phyloP scores from a whole-genome alignment of 257 asterid species.

The Parsonsia alboflavescens region DNA sequence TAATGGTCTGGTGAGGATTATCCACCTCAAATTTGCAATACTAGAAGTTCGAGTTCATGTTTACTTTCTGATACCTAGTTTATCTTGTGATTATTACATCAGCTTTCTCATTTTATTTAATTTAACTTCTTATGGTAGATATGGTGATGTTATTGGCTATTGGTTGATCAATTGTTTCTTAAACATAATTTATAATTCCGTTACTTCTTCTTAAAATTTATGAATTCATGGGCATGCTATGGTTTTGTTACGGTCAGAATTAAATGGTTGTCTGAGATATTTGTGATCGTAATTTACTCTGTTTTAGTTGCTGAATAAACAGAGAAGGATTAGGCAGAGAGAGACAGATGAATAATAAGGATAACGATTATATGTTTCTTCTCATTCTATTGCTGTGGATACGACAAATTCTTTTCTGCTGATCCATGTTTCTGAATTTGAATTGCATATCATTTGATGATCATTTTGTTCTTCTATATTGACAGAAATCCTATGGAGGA shows the following conservation, averaged over 20 bases:
- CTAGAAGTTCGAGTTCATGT: background rate
- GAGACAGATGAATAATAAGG: background rate
- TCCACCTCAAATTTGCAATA: background rate
- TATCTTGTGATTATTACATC: background rate
- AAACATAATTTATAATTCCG: background rate
- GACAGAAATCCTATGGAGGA: constrained; percentile 40
- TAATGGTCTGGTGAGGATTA: background rate
- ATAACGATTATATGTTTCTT: background rate
- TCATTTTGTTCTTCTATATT: constrained; percentile 12
- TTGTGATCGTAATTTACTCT: background rate
- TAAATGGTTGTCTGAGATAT: background rate
- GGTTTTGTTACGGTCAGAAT: background rate
- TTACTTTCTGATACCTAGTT: background rate
- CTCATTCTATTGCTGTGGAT: background rate
- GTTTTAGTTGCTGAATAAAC: background rate
- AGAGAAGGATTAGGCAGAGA: background rate
- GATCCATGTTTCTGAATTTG: background rate
- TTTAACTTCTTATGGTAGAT: background rate
- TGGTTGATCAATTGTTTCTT: background rate
- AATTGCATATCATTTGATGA: background rate
- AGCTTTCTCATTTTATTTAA: background rate
- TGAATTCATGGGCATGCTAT: background rate
- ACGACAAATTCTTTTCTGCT: background rate
- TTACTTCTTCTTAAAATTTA: background rate
- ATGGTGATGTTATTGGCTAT: background rate